Evolutionary conservation across 768 basidiomycete species (phyloP), one percentile per base, ranked within the genome.

Genomic region (Trametes punicea): DNA sequence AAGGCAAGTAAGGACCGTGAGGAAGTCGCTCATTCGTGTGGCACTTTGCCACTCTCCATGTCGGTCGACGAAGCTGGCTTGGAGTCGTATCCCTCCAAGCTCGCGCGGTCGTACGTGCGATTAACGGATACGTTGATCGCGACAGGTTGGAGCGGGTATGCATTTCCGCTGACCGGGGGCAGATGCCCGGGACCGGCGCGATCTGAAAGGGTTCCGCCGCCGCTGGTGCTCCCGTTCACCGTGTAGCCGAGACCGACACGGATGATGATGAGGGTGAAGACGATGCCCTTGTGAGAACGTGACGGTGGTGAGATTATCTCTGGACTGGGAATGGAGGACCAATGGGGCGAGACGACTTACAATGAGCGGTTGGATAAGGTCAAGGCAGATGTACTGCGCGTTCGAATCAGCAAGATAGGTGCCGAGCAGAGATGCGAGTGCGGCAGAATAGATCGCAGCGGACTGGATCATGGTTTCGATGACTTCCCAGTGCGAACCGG

Each of bases 251-350:
- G 55, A 11, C 59, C 59, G 33, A 60, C 55, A 21, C 55, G 59
- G 46, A 60, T 56, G 46, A 60, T 60, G 34, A 60, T 60, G 29
- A 60, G 46, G 10, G 55, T 60, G 46, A 60, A 60, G 8, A 60
- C 59, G 26, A 56, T 41, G 40, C 59, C 59, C 59, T 60, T 23
- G 5, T 15, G 15, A 16, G 34, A 15, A 8, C 34, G n/a, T 31
- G 31, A 6, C 6, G 31, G 6, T 31, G 31, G 34, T 15, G 7
- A 15, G n/a, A 36, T 31, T 36, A n/a, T 36, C 9, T 36, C 7
- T 8, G 13, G 34, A 15, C 15, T n/a, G 8, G 15, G 15, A n/a
- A n/a, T n/a, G n/a, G n/a, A n/a, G 9, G n/a, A 2, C 34, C 5
- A 36, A 15, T 31, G 13, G 34, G n/a, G n/a, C 9, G 9, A 8